Conservation (phyloP, 2,329 filamentous ascomycete genomes). For the Fusarium nurragi region DNA sequence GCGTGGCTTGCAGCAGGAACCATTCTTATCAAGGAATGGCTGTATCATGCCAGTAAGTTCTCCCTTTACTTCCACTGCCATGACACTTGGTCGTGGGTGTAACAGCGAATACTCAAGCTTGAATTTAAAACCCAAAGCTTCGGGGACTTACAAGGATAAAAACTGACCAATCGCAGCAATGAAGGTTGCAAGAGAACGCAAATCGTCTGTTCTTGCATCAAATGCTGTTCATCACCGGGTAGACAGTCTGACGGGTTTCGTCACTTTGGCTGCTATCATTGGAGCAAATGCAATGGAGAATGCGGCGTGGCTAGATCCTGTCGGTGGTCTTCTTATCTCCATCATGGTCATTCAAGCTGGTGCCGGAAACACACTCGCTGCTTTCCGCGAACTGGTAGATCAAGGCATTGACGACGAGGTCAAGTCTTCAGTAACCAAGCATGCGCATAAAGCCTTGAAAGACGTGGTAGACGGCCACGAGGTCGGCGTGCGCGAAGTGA, state of each 20-base stretch:
- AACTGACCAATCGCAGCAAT: slow-evolving; percentile 69
- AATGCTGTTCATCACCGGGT: slow-evolving; percentile 97
- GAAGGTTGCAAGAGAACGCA: slow-evolving; percentile 93
- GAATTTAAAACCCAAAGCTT: neutral
- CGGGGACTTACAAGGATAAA: neutral
- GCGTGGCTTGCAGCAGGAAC: slow-evolving; percentile 93
- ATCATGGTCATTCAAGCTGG: slow-evolving; percentile 93
- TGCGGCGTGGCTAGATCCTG: slow-evolving; percentile 92
- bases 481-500: slow-evolving; percentile 79
- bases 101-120: neutral
- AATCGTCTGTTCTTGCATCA: slow-evolving; percentile 93
- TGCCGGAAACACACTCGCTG: slow-evolving; percentile 81
- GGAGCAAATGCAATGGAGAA: slow-evolving; percentile 87
- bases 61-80: neutral
- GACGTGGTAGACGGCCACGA: slow-evolving; percentile 63
- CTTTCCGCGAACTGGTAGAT: slow-evolving; percentile 91
- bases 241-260: slow-evolving; percentile 93
- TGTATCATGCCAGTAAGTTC: slow-evolving; percentile 93
- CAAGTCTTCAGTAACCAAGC: slow-evolving; percentile 74
- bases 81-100: neutral
- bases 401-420: slow-evolving; percentile 87
- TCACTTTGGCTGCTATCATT: slow-evolving; percentile 87
- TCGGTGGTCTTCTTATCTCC: slow-evolving; percentile 92
- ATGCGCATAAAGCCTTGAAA: slow-evolving; percentile 68
- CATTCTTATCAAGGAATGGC: slow-evolving; percentile 93